phyloP scores from a whole-genome alignment of 441 rosid species.

The Brassica hybrid region DNA sequence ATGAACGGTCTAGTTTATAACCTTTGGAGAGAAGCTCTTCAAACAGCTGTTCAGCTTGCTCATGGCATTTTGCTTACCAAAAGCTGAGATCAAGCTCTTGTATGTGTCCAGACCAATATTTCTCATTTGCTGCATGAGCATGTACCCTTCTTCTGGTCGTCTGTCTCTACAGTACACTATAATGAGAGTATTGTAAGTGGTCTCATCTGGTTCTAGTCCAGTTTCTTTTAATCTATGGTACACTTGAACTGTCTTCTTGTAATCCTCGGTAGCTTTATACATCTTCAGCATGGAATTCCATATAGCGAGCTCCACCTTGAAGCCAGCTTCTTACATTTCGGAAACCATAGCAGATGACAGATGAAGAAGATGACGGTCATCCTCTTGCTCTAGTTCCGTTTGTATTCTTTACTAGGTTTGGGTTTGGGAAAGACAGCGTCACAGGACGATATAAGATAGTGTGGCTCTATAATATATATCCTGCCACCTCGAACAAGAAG shows the following conservation, averaged over 20 bases:
- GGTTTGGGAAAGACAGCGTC: neutral
- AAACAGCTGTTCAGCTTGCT: conserved; percentile 84
- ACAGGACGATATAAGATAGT: neutral
- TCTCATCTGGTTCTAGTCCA: conserved; percentile 83
- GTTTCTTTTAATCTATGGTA: conserved; percentile 75
- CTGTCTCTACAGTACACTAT: conserved; percentile 90
- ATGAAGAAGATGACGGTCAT: neutral
- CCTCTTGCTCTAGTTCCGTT: too few species aligned
- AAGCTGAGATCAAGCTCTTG: conserved; percentile 92
- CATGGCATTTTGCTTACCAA: conserved; percentile 72
- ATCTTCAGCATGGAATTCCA: conserved; percentile 91
- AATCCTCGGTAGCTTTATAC: conserved; percentile 78
- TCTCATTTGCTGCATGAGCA: conserved; percentile 84
- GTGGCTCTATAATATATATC: neutral
- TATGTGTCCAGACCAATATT: conserved; percentile 71
- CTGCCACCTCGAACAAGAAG: neutral
- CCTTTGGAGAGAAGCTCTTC: conserved; percentile 68
- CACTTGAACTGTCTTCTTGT: conserved; percentile 69
- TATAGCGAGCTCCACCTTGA: conserved; percentile 82
- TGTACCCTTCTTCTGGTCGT: conserved; percentile 84
- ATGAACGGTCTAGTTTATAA: conserved; percentile 82
- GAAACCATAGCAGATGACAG: too few species aligned
- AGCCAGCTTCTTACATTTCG: conserved; percentile 92
- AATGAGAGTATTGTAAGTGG: conserved; percentile 82
- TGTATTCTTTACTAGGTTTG: neutral